Base-by-base conservation (phyloP, 192 early-diverging fungal species). In the Allomyces macrogynus region DNA sequence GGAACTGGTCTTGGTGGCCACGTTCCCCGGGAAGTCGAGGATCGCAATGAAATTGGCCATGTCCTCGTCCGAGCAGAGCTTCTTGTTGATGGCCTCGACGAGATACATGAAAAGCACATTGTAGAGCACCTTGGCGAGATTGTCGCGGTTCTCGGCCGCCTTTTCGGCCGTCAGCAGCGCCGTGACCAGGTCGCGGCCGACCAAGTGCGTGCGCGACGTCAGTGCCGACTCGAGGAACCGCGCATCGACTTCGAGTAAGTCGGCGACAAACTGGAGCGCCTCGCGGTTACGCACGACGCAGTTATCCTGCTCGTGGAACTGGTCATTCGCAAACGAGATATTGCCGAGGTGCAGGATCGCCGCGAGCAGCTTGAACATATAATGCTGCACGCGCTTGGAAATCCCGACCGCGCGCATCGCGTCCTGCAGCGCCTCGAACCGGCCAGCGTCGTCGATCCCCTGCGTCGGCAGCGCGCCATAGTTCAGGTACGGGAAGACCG, bases 341-440 rank as follows among this genome's bases (percentile, higher is more conserved):
- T 93, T 93, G 42, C 93, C 92, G 24, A 98, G 73, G 67, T 94
- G 91, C 69, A 98, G 73, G 60, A 96, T 87, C 1, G 89, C 95
- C 0, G 90, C 86, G 43, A 99, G 69, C 3, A 89, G 70, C 64
- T 90, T 86, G 72, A 88, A 94, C 32, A 98, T 78, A 40, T 88
- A 84, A 43, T 77, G 73, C 61, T 92, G 87, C 62, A 82, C 78
- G 57, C 89, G 82, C 62, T 73, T 67, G 60, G 72, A 79, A 49
- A 90, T 76, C 0, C 87, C 85, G 64, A 84, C 82, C 4, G 77
- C 73, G n/a, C 74, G 69, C 43, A 90, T 78, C 11, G 86, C 73
- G 61, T 70, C 72, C 63, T 82, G 80, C 43, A 89, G 74, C 69
- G 86, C 78, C 26, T 79, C 78, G 76, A 88, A 80, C 67, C 78